A percentile compares a stretch with the other conserved stretches of the same genome.
These are phyloP conservation scores for Rhizoctonia solani DNA, from an alignment of 1,284 basidiomycete species.

Conservation along the genomic window DNA sequence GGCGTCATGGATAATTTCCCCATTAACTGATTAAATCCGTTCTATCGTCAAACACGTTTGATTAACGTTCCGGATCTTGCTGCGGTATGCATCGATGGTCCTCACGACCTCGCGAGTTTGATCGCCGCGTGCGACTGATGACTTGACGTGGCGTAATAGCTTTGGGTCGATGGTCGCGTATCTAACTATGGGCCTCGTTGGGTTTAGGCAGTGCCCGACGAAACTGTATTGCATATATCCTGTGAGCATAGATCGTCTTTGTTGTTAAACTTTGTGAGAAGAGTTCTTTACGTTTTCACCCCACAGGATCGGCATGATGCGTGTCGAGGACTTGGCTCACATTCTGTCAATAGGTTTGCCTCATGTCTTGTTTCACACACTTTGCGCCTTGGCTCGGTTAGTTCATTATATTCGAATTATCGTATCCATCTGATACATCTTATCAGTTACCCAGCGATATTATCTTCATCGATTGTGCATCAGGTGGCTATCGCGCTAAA, in stretches of 20 bases:
- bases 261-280: no score
- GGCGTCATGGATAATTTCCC: background rate
- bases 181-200: no score
- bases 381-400: no score
- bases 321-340: constrained; percentile 1
- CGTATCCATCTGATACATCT: constrained; percentile 17
- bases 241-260: no score
- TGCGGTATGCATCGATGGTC: background rate
- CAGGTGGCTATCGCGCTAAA: no score
- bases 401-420: background rate
- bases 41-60: background rate
- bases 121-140: background rate
- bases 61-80: background rate
- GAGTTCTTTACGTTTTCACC: no score
- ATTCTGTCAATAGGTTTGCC: background rate
- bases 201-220: no score
- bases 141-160: background rate
- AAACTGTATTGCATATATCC: no score
- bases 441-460: constrained; percentile 1
- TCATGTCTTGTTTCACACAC: background rate
- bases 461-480: constrained; percentile 19
- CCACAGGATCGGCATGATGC: background rate
- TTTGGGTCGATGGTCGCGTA: no score
- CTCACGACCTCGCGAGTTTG: background rate
- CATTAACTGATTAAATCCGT: background rate